Conservation (phyloP, 805 yeast genomes). For the Jamesozyma rosinii region DNA sequence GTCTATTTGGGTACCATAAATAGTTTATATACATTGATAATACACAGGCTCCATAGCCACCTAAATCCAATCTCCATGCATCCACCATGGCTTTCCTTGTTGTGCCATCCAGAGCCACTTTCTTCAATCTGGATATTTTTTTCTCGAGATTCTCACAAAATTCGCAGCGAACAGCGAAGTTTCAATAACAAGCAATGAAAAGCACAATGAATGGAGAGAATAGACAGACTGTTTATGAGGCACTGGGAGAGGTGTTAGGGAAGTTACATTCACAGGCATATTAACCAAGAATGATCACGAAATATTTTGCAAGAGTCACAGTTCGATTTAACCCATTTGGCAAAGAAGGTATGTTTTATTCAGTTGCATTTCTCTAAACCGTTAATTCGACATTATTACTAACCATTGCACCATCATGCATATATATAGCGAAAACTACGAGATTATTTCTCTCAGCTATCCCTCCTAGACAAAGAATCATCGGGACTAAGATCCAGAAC, state of each 20-base stretch:
- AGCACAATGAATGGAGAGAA: no score
- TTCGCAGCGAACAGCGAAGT: neutral
- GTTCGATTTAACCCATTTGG: conserved; percentile 75
- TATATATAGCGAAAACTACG: conserved; percentile 53
- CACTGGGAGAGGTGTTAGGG: no score
- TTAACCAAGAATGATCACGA: conserved; percentile 61
- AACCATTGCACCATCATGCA: neutral
- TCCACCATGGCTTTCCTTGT: no score
- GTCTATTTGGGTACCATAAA: no score
- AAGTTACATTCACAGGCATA: neutral
- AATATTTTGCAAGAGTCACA: conserved; percentile 68
- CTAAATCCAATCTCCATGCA: no score
- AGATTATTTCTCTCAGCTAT: conserved; percentile 70
- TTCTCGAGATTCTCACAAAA: neutral
- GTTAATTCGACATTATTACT: neutral
- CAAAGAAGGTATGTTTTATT: conserved; percentile 41
- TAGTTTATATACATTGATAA: no score
- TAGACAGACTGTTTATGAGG: no score
- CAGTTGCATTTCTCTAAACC: neutral
- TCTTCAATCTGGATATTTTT: no score
- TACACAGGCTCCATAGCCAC: no score
- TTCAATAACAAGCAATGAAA: no score
- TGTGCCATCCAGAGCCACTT: no score
- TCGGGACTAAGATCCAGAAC: conserved; percentile 49
- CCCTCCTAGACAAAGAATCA: conserved; percentile 62